Percentiles rank a stretch among this genome's conserved stretches.
phyloP scores from a whole-genome alignment of 2,329 filamentous ascomycete species.

The Pseudocercospora cruenta region DNA sequence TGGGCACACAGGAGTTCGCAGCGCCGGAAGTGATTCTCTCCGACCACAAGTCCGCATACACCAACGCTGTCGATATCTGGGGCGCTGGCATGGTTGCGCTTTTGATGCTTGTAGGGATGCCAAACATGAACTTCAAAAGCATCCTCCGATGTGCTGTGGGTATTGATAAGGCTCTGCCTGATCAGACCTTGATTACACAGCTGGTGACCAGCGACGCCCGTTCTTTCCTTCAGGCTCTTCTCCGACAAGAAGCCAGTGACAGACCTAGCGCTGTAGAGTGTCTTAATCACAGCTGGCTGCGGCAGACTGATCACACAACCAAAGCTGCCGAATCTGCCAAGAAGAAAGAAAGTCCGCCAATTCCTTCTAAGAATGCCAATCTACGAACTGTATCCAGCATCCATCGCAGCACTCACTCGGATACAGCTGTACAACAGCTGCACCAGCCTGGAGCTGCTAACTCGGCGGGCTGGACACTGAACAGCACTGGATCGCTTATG shows the following conservation, averaged over 20 bases:
- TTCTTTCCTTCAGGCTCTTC: not conserved
- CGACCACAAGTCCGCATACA: constrained; percentile 2
- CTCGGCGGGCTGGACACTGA: not conserved
- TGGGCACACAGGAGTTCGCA: constrained; percentile 6
- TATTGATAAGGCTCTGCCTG: not conserved
- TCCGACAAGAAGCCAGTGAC: not conserved
- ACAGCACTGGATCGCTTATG: not conserved
- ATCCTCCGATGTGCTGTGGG: not conserved
- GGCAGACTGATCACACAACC: not conserved
- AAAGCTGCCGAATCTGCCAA: not conserved
- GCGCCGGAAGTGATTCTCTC: constrained; percentile 2
- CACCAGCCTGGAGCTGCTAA: not conserved
- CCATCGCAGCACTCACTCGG: not conserved
- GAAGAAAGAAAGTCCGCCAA: not conserved
- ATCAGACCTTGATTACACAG: not conserved
- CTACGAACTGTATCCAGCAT: not conserved
- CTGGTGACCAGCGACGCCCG: not conserved
- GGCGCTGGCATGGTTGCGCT: not conserved
- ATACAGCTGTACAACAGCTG: not conserved
- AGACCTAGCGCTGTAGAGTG: not conserved
- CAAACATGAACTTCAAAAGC: not conserved
- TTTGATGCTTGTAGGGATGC: not conserved
- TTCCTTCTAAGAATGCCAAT: not conserved
- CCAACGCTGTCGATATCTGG: constrained; percentile 15
- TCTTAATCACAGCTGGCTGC: not conserved